These are phyloP conservation scores for Pseudoneurospora amorphoporcata DNA, from an alignment of 495 filamentous ascomycete genomes.

Conservation along the genomic window DNA sequence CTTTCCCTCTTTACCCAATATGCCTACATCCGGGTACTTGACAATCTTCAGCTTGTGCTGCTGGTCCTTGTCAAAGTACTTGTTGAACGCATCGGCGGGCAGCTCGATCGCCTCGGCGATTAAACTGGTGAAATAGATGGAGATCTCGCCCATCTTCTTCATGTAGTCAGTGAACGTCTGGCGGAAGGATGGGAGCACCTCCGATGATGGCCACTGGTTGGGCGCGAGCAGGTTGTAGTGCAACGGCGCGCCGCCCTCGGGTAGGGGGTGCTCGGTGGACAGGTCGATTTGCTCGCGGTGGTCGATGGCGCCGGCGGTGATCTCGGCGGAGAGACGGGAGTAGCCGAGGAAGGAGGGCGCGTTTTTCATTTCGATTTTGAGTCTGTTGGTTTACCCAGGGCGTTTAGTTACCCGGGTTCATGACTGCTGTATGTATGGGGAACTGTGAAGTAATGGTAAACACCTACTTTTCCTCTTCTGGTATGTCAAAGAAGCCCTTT, in stretches of 20 bases:
- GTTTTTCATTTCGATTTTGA: conserved; percentile 87
- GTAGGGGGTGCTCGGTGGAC: conserved; percentile 62
- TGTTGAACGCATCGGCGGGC: conserved; percentile 58
- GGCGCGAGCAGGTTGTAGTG: conserved; percentile 77
- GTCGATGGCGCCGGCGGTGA: conserved; percentile 49
- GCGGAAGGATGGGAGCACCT: conserved; percentile 60
- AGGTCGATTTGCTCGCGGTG: conserved; percentile 89
- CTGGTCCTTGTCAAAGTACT: conserved; percentile 71
- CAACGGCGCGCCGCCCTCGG: conserved; percentile 49
- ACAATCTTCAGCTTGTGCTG: conserved; percentile 92
- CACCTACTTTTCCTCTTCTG: conserved; percentile 60
- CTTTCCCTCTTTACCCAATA: conserved; percentile 36
- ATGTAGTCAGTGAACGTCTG: conserved; percentile 65
- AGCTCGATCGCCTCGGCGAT: conserved; percentile 84
- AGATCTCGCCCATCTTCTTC: conserved; percentile 54
- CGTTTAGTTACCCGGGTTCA: neutral
- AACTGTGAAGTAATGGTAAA: neutral
- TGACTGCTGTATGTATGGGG: neutral
- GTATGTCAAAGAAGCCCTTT: conserved; percentile 70
- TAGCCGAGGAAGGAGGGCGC: conserved; percentile 55
- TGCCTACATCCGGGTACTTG: conserved; percentile 63
- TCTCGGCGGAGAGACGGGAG: conserved; percentile 50
- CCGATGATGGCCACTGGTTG: conserved; percentile 78
- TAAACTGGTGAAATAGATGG: conserved; percentile 66
- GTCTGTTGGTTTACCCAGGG: conserved; percentile 25